Evolutionary conservation across 345 rosid genomes (phyloP).

Genomic region (Isatis tinctoria): DNA sequence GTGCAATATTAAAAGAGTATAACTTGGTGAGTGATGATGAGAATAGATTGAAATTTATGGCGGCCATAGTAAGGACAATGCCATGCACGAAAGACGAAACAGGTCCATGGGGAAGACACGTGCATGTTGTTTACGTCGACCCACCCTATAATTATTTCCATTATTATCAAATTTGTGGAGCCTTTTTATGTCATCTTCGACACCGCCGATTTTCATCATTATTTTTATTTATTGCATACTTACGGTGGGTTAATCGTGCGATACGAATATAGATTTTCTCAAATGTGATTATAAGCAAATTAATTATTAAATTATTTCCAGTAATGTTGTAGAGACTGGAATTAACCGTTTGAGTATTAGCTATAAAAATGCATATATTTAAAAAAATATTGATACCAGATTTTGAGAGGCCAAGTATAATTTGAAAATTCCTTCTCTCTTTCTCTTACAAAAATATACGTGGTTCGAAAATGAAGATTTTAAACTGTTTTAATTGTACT

Average conservation of each 20-base stretch:
- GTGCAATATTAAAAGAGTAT: background rate
- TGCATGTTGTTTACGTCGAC: constrained; percentile 31
- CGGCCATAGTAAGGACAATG: constrained; percentile 23
- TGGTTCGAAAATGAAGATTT: background rate
- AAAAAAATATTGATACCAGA: background rate
- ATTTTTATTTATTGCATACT: background rate
- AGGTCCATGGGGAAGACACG: constrained; percentile 34
- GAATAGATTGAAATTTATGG: constrained; percentile 18
- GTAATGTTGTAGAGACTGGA: too few species aligned
- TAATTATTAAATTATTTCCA: background rate
- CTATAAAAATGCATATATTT: background rate
- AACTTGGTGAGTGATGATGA: constrained; percentile 23
- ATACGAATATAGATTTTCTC: background rate
- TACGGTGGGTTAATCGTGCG: background rate
- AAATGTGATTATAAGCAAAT: background rate
- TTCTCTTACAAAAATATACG: too few species aligned
- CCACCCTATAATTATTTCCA: constrained; percentile 28
- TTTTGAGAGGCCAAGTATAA: background rate
- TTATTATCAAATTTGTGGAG: constrained; percentile 23
- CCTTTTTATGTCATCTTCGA: constrained; percentile 23
- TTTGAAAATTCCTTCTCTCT: background rate
- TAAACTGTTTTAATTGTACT: too few species aligned
- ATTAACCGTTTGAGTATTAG: background rate
- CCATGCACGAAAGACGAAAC: constrained; percentile 37
- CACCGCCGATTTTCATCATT: constrained; percentile 16